A percentile compares a stretch with the other conserved stretches of the same genome.
These are phyloP conservation scores for Pseudopithomyces chartarum DNA, from an alignment of 2,329 filamentous ascomycete species.

Conservation along the genomic window DNA sequence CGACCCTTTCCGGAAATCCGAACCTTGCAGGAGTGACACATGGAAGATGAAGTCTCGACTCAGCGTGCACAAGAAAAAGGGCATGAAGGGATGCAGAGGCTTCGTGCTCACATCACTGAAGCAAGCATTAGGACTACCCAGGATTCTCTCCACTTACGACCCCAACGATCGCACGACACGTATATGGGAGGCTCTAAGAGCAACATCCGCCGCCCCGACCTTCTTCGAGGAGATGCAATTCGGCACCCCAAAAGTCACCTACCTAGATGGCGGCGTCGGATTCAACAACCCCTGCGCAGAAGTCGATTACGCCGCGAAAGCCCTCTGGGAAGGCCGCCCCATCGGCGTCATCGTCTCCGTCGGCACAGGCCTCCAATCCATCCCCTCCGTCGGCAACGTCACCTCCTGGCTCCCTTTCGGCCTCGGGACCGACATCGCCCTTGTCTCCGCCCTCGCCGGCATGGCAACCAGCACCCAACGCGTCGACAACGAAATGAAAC, in stretches of 20 bases:
- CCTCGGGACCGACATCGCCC: conserved; percentile 44
- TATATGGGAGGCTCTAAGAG: conserved; percentile 59
- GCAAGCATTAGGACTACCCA: conserved; percentile 43
- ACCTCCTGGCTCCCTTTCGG: conserved; percentile 47
- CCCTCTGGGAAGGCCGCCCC: conserved; percentile 42
- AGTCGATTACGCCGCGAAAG: conserved; percentile 55
- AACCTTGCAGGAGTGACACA: conserved; percentile 25
- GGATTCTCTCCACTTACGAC: conserved; percentile 46
- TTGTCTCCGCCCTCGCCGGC: conserved; percentile 42
- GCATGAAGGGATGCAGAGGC: conserved; percentile 41
- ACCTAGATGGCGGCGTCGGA: conserved; percentile 56
- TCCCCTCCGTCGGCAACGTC: conserved; percentile 44
- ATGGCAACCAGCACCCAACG: conserved; percentile 47
- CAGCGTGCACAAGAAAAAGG: conserved; percentile 41
- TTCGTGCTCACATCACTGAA: conserved; percentile 47
- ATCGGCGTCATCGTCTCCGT: conserved; percentile 48
- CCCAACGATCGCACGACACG: conserved; percentile 44
- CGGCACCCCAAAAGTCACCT: conserved; percentile 51
- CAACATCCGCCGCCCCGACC: conserved; percentile 56
- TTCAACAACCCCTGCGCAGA: conserved; percentile 58
- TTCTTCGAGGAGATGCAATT: conserved; percentile 61
- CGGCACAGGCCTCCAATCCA: conserved; percentile 46
- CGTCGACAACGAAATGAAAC: conserved; percentile 49
- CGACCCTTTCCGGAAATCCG: conserved; percentile 21
- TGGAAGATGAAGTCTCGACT: conserved; percentile 41